Evolutionary conservation across 345 rosid species (phyloP).

Genomic region (Raphanus raphanistrum): DNA sequence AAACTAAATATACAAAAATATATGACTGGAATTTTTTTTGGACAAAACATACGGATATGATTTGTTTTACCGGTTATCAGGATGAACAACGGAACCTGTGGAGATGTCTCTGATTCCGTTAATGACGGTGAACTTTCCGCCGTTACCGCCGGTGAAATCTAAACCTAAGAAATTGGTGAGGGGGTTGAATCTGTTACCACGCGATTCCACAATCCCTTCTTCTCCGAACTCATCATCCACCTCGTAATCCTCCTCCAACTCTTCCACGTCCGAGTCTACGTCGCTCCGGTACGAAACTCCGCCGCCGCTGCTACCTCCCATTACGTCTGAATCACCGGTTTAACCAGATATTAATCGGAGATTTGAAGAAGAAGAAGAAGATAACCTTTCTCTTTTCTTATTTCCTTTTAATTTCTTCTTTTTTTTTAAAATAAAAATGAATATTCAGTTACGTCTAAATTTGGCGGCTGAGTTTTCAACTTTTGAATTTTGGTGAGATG

Average conservation of each 20-base stretch:
- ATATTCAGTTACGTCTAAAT: slow-evolving; percentile 24
- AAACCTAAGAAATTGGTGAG: slow-evolving; percentile 32
- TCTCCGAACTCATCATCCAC: slow-evolving; percentile 36
- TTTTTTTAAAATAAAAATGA: slow-evolving; percentile 6
- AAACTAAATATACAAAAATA: neutral
- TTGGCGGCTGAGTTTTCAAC: slow-evolving; percentile 29
- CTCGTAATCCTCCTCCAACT: slow-evolving; percentile 35
- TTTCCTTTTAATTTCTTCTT: neutral
- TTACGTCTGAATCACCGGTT: neutral
- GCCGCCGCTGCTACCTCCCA: slow-evolving; percentile 31
- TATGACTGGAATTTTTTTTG: too few species aligned
- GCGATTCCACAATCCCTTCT: slow-evolving; percentile 16
- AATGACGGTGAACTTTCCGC: slow-evolving; percentile 42
- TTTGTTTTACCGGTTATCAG: slow-evolving; percentile 69
- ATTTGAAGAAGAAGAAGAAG: neutral
- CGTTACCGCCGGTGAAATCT: slow-evolving; percentile 22
- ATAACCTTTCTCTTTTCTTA: slow-evolving; percentile 1
- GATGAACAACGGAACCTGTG: slow-evolving; percentile 59
- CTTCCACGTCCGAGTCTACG: slow-evolving; percentile 18
- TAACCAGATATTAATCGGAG: neutral
- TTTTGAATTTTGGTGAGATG: slow-evolving; percentile 1
- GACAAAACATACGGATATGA: neutral
- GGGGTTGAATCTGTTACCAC: slow-evolving; percentile 25
- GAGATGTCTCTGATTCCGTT: slow-evolving; percentile 59
- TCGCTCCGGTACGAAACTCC: slow-evolving; percentile 26